phyloP scores from a whole-genome alignment of 805 yeast species.

The Suhomyces pyralidae region DNA sequence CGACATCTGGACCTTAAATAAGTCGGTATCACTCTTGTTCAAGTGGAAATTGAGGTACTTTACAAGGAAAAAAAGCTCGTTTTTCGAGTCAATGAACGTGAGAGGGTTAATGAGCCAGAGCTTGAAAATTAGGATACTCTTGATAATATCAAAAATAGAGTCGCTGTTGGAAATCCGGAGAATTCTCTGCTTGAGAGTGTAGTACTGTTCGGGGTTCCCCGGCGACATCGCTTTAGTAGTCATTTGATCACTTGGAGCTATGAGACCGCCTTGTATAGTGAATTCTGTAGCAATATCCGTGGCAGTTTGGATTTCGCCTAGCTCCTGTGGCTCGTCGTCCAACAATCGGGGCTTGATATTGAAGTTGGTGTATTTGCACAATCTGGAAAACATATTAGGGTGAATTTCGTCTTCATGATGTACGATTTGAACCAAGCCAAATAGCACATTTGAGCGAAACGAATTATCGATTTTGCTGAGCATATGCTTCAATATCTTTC shows the following conservation, averaged over 20 bases:
- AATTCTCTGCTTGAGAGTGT: slow-evolving; percentile 5
- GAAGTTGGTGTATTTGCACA: slow-evolving; percentile 10
- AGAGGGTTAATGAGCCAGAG: slow-evolving; percentile 19
- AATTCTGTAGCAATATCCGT: neutral
- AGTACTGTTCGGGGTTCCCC: neutral
- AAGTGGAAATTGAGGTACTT: slow-evolving; percentile 13
- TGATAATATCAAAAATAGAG: slow-evolving; percentile 11
- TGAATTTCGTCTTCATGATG: slow-evolving; percentile 5
- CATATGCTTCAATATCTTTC: slow-evolving; percentile 3
- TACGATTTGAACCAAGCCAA: slow-evolving; percentile 6
- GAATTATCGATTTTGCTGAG: slow-evolving; percentile 7
- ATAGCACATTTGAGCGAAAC: slow-evolving; percentile 10
- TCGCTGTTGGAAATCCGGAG: slow-evolving; percentile 4
- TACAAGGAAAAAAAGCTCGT: slow-evolving; percentile 18
- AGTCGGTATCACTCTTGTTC: slow-evolving; percentile 10
- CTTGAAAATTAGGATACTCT: slow-evolving; percentile 20
- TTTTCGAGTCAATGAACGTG: slow-evolving; percentile 11
- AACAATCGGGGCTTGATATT: slow-evolving; percentile 3
- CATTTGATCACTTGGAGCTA: neutral
- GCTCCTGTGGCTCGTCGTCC: neutral
- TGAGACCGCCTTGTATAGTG: neutral
- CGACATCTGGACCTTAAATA: slow-evolving; percentile 22
- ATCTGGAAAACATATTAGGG: slow-evolving; percentile 1
- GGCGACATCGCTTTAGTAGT: neutral
- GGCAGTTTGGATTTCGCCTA: neutral